Evolutionary conservation across 306 rosid genomes (phyloP), one percentile per base, ranked within the genome.

Genomic region (Malus sylvestris): DNA sequence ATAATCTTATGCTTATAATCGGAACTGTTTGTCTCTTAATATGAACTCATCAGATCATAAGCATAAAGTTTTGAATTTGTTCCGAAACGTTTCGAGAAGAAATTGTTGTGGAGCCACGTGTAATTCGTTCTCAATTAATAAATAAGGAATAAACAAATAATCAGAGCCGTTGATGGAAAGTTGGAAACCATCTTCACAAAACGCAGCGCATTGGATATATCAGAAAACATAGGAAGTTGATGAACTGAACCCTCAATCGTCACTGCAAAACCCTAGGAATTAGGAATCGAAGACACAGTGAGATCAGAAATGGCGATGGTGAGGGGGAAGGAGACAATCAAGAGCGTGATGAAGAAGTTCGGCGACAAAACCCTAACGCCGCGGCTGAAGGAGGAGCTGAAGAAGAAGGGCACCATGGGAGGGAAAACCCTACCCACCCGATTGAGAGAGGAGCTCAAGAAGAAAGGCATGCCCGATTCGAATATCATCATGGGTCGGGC

Each of bases 401-500:
- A 84, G 83, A 89, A 84, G 57, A 86, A 30, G 3, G 68, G 45
- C 45, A 32, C 11, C 35, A 64, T 92, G 57, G 97, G 97, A 67
- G 96, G 89, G 81, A 85, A 86, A 42, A 89, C 79, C 81, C 73
- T 95, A 82, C 83, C 83, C 2, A 89, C 89, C 2, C 83, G 89
- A 79, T 69, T 80, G 80, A 92, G 89, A 78, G 86, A 90, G 20
- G 88, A 93, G 7, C 58, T 95, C 10, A 74, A 62, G 79, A 88
- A 88, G 91, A 88, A 78, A 75, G 78, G 79, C 74, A 73, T 95
- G 18, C 99, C 99, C 29, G 79, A 76, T 60, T 86, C 86, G 59
- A 92, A 90, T 70, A 73, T 95, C 29, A 90, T 95, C 16, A 95
- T 95, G 99, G 76, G 76, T 69, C 89, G 97, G 62, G 99, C 97